Base-by-base conservation (phyloP, 768 basidiomycete genomes). In the Psilocybe tampanensis region DNA sequence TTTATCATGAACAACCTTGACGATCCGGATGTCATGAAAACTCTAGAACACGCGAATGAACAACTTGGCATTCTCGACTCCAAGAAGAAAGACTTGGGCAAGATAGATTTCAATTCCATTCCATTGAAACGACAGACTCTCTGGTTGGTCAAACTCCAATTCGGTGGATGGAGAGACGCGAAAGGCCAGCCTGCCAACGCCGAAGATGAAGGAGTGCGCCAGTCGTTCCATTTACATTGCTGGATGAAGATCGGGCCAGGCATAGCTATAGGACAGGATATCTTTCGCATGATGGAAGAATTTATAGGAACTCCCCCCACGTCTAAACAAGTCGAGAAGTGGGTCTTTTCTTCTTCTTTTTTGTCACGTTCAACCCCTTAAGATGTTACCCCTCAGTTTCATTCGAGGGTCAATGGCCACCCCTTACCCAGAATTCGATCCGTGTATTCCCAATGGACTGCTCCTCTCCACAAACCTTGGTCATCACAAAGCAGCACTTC, bases 321-420 rank as follows among this genome's bases (percentile, higher is more conserved):
- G 23, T 49, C 57, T 3, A 42, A 48, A n/a, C 36, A 53, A 29
- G 39, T 58, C 23, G 45, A 58, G 34, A 15, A 53, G 57, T 53
- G 21, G 8, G 50, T 22, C 13, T 55, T 33, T 43, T 21, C 24
- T 26, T 29, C 11, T 8, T 13, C 24, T 8, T 41, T 0, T 11
- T 19, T 15, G 22, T n/a, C n/a, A n/a, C n/a, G 3, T 21, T 13
- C 5, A n/a, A n/a, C 26, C 44, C 15, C n/a, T n/a, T n/a, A n/a
- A 3, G 12, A 47, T 12, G 15, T 49, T 32, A 48, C n/a, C 22
- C 7, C 22, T 18, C 41, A 64, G 63, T 12, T 66, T 64, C 22
- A 54, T 66, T 19, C 59, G 59, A 34, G 24, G 51, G 19, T 47
- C 49, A 7, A 59, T 66, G n/a, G 60, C 55, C 8, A 53, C 33